Evolutionary conservation across 306 rosid species (phyloP).

Genomic region (Senna tora): DNA sequence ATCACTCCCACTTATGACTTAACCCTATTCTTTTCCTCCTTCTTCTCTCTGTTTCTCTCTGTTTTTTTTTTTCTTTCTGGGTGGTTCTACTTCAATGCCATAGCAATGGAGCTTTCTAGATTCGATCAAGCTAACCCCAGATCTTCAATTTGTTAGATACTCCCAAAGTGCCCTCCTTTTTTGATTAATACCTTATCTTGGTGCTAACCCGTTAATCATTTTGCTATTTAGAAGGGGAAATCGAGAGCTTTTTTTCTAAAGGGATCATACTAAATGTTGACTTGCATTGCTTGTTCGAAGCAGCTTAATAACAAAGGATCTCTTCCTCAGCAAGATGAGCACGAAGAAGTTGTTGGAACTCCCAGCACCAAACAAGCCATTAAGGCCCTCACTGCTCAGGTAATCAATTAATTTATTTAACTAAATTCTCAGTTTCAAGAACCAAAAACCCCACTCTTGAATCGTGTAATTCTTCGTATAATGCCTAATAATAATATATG

Average conservation of each 20-base stretch:
- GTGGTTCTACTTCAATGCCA: constrained; percentile 13
- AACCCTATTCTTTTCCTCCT: not conserved
- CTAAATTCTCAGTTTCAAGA: not conserved
- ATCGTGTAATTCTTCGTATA: not conserved
- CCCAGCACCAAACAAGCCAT: constrained; percentile 89
- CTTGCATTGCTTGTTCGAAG: constrained; percentile 94
- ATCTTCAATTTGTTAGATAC: constrained; percentile 46
- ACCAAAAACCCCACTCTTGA: not conserved
- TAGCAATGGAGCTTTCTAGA: constrained; percentile 37
- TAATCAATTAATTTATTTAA: too few species aligned
- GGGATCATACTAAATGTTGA: constrained; percentile 64
- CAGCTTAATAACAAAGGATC: constrained; percentile 87
- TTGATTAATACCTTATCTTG: constrained; percentile 24
- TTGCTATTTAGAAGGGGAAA: constrained; percentile 32
- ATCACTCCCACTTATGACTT: constrained; percentile 12
- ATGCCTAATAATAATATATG: too few species aligned
- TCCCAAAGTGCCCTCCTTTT: constrained; percentile 28
- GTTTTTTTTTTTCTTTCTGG: not conserved
- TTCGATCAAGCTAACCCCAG: constrained; percentile 44
- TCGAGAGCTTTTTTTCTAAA: constrained; percentile 7
- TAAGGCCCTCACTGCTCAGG: constrained; percentile 91
- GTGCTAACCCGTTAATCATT: constrained; percentile 28
- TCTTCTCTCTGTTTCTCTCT: not conserved
- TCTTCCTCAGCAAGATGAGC: constrained; percentile 69
- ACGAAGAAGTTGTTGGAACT: constrained; percentile 67